Conservation (phyloP, 495 filamentous ascomycete genomes). For the Penicillium verhagenii region DNA sequence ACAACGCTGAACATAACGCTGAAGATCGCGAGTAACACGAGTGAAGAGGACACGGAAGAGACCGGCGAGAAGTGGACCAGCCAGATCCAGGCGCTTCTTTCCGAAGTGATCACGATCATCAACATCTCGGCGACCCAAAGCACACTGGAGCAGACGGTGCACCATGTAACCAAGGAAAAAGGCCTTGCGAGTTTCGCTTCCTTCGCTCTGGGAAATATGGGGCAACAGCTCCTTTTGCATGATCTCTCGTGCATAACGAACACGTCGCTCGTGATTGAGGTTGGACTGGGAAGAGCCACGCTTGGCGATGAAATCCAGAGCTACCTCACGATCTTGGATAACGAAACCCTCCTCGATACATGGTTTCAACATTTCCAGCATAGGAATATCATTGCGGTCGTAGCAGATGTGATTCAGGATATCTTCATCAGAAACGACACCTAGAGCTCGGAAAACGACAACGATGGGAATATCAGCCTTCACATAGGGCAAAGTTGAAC, state of each 20-base stretch:
- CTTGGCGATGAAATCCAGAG: constrained; percentile 93
- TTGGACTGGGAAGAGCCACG: constrained; percentile 70
- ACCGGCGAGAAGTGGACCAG: constrained; percentile 88
- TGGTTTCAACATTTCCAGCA: constrained; percentile 96
- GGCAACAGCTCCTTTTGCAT: constrained; percentile 96
- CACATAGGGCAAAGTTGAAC: constrained; percentile 87
- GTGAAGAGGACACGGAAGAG: constrained; percentile 87
- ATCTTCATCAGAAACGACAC: constrained; percentile 96
- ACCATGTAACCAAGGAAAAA: constrained; percentile 99
- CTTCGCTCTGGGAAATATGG: constrained; percentile 92
- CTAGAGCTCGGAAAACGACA: constrained; percentile 91
- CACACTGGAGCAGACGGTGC: constrained; percentile 87
- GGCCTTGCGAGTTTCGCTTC: constrained; percentile 94
- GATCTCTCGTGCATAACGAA: constrained; percentile 86
- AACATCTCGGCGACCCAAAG: constrained; percentile 82
- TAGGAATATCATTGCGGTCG: constrained; percentile 88
- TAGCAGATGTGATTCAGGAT: constrained; percentile 98
- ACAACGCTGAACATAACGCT: constrained; percentile 83
- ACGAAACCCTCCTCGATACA: constrained; percentile 95
- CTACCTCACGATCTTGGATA: constrained; percentile 94
- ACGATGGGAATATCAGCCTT: constrained; percentile 90
- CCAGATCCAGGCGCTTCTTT: constrained; percentile 95
- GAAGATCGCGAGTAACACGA: constrained; percentile 83
- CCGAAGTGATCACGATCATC: constrained; percentile 99
- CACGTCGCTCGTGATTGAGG: constrained; percentile 79